Evolutionary conservation across 2,329 filamentous ascomycete species (phyloP).

Genomic region (Diaporthe citrichinensis): DNA sequence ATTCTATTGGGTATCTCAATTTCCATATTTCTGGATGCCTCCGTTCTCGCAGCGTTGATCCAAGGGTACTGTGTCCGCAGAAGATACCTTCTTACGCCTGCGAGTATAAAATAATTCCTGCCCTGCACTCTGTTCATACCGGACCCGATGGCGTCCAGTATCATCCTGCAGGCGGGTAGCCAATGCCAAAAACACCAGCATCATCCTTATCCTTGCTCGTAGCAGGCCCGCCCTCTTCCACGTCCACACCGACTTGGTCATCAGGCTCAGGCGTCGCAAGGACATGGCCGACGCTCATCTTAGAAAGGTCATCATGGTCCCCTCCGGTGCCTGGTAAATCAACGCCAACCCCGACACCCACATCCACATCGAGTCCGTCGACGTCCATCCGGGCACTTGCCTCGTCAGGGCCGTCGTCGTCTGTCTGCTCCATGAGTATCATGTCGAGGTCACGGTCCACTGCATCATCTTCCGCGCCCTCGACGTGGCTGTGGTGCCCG

Average conservation of each 20-base stretch:
- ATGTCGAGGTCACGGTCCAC: slow-evolving; percentile 67
- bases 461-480: slow-evolving; percentile 45
- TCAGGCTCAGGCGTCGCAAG: slow-evolving; percentile 41
- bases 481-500: slow-evolving; percentile 43
- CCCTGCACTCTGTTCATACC: not conserved
- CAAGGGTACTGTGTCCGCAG: not conserved
- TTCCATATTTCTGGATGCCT: not conserved
- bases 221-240: not conserved
- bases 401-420: slow-evolving; percentile 58
- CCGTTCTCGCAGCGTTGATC: not conserved
- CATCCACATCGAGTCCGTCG: slow-evolving; percentile 35
- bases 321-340: slow-evolving; percentile 4
- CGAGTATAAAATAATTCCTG: not conserved
- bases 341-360: slow-evolving; percentile 29
- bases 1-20: slow-evolving; percentile 34
- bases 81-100: not conserved
- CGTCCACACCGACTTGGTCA: slow-evolving; percentile 13
- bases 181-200: slow-evolving; percentile 13
- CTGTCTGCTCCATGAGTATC: slow-evolving; percentile 61
- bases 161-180: slow-evolving; percentile 3
- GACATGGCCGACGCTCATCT: slow-evolving; percentile 46
- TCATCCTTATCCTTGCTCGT: slow-evolving; percentile 19
- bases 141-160: not conserved
- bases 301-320: slow-evolving; percentile 38
- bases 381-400: slow-evolving; percentile 42